A percentile compares a stretch with the other conserved stretches of the same genome.
phyloP scores from a whole-genome alignment of 106 monocot species.

The Narthecium ossifragum region DNA sequence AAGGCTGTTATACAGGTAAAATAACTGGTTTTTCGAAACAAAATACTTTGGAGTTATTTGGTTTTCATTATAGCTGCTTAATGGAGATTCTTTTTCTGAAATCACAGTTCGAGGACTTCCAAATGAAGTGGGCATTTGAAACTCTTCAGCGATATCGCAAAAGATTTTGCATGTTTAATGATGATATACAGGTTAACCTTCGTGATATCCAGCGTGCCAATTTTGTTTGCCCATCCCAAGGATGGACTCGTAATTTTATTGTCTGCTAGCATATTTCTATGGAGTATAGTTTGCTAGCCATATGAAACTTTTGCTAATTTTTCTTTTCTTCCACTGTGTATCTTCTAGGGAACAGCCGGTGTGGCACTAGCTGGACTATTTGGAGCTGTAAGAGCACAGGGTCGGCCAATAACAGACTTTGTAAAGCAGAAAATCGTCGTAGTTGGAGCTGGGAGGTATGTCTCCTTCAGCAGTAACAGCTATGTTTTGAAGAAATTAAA shows the following conservation, averaged over 20 bases:
- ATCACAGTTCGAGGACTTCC: conserved; percentile 95
- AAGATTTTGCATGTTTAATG: conserved; percentile 99
- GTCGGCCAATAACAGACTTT: conserved; percentile 68
- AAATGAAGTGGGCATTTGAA: conserved; percentile 99
- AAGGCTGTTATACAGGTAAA: conserved; percentile 96
- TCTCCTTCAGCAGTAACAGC: too few relatives aligned
- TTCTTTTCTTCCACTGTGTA: conserved; percentile 7
- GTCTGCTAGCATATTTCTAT: too few relatives aligned
- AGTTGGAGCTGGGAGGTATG: conserved; percentile 96
- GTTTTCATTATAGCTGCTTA: neutral
- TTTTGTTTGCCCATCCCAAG: too few relatives aligned
- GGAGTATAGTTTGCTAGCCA: neutral
- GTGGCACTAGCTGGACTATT: conserved; percentile 95
- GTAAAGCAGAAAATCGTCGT: conserved; percentile 96
- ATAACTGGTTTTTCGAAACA: conserved; percentile 8
- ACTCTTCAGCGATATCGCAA: conserved; percentile 89
- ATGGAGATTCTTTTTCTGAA: too few relatives aligned
- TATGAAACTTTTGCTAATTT: neutral
- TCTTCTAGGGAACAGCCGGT: conserved; percentile 91
- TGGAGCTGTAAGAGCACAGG: conserved; percentile 91
- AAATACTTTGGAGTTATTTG: neutral
- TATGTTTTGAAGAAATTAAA: too few relatives aligned
- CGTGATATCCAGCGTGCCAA: neutral
- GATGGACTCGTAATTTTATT: too few relatives aligned
- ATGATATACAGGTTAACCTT: conserved; percentile 84